phyloP scores from a whole-genome alignment of 2,329 filamentous ascomycete species.

The Diaporthe aspalathi region DNA sequence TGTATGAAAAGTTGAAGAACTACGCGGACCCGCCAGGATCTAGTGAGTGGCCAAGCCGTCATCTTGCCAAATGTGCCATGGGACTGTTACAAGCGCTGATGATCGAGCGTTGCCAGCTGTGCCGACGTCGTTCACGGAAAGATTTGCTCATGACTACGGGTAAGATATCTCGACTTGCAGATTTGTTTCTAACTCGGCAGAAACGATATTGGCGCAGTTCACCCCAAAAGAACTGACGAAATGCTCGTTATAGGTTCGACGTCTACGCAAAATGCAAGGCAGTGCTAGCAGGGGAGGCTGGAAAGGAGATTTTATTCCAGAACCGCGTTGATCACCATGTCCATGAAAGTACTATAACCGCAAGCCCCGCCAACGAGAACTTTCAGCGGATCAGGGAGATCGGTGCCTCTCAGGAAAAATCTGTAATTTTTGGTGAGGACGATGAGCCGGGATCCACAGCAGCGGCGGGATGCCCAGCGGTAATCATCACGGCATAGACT shows the following conservation, averaged over 20 bases:
- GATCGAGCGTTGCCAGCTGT: neutral
- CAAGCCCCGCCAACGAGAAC: neutral
- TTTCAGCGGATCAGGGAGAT: neutral
- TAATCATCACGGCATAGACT: too few relatives aligned
- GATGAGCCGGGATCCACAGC: too few relatives aligned
- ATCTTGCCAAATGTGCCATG: too few relatives aligned
- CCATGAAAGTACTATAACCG: neutral
- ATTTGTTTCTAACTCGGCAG: neutral
- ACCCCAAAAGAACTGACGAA: neutral
- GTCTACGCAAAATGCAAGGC: constrained; percentile 36
- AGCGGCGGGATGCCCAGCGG: too few relatives aligned
- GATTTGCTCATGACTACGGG: constrained; percentile 6
- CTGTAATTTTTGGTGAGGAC: too few relatives aligned
- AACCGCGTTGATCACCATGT: neutral
- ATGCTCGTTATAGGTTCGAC: constrained; percentile 17
- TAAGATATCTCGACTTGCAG: neutral
- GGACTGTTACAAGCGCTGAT: too few relatives aligned
- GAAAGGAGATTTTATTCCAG: neutral
- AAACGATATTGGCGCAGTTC: too few relatives aligned
- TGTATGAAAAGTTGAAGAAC: constrained; percentile 41
- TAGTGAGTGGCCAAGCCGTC: constrained; percentile 29
- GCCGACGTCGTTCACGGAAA: neutral
- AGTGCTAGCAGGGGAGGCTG: constrained; percentile 9
- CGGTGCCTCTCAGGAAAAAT: neutral
- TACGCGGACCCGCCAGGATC: constrained; percentile 40